Evolutionary conservation across 1,284 basidiomycete species (phyloP).

Genomic region (Marasmius fiardii): DNA sequence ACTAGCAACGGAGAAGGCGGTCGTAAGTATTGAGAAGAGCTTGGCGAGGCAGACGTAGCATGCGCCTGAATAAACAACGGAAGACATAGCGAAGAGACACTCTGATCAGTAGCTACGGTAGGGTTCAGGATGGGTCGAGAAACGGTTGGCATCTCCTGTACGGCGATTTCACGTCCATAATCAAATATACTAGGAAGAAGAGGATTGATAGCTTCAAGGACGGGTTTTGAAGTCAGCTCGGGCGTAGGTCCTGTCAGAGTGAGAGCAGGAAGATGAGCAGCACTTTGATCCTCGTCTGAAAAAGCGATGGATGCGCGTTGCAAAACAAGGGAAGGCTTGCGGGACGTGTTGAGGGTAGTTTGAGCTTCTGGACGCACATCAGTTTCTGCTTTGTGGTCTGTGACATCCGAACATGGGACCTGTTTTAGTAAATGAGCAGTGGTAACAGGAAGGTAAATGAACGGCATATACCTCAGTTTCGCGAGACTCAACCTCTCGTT

Average conservation of each 20-base stretch:
- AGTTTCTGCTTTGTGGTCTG: too few species aligned
- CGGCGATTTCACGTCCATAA: neutral
- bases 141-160: too few species aligned
- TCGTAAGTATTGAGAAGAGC: neutral
- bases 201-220: neutral
- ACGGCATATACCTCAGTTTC: too few species aligned
- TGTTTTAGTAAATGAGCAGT: too few species aligned
- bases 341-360: neutral
- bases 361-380: too few species aligned
- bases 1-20: neutral
- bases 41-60: neutral
- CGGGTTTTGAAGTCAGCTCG: neutral
- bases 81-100: neutral
- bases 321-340: neutral
- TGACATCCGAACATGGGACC: too few species aligned
- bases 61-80: neutral
- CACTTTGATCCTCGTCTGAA: neutral
- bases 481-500: too few species aligned
- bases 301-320: neutral
- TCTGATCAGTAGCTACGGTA: neutral
- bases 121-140: neutral
- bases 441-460: too few species aligned
- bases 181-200: neutral
- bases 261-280: neutral
- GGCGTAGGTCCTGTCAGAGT: slow-evolving; percentile 1